Evolutionary conservation across 495 filamentous ascomycete genomes (phyloP).

Genomic region (Patellaria atrata): DNA sequence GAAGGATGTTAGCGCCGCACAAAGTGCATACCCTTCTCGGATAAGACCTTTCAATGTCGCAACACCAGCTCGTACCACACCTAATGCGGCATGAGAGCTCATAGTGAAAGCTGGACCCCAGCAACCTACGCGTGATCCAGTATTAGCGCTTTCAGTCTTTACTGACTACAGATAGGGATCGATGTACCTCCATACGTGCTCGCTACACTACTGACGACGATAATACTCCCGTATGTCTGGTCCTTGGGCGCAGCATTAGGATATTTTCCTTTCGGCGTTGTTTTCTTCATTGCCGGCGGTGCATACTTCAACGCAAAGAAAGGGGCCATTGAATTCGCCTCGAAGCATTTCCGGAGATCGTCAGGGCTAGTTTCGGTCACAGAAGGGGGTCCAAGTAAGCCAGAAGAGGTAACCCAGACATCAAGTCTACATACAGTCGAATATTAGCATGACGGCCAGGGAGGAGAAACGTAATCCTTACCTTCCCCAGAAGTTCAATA

Average conservation of each 20-base stretch:
- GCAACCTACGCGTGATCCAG: too few species aligned
- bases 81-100: slow-evolving; percentile 42
- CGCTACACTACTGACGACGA: slow-evolving; percentile 41
- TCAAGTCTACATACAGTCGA: slow-evolving; percentile 30
- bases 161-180: neutral
- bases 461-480: slow-evolving; percentile 2
- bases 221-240: slow-evolving; percentile 42
- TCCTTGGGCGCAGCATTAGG: slow-evolving; percentile 45
- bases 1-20: neutral
- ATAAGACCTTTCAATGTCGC: slow-evolving; percentile 39
- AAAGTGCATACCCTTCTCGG: neutral
- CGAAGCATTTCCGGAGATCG: slow-evolving; percentile 40
- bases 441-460: neutral
- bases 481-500: slow-evolving; percentile 41
- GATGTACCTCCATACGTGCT: slow-evolving; percentile 38
- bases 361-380: slow-evolving; percentile 38
- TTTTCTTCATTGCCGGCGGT: slow-evolving; percentile 47
- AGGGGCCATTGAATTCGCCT: slow-evolving; percentile 42
- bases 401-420: slow-evolving; percentile 43
- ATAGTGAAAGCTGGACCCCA: slow-evolving; percentile 47
- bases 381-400: slow-evolving; percentile 41
- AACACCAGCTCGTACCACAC: slow-evolving; percentile 43
- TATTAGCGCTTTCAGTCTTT: neutral
- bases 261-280: slow-evolving; percentile 35
- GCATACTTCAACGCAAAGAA: slow-evolving; percentile 51